Conservation (phyloP, 192 early-diverging fungal genomes). For the Jimgerdemannia lactiflua region DNA sequence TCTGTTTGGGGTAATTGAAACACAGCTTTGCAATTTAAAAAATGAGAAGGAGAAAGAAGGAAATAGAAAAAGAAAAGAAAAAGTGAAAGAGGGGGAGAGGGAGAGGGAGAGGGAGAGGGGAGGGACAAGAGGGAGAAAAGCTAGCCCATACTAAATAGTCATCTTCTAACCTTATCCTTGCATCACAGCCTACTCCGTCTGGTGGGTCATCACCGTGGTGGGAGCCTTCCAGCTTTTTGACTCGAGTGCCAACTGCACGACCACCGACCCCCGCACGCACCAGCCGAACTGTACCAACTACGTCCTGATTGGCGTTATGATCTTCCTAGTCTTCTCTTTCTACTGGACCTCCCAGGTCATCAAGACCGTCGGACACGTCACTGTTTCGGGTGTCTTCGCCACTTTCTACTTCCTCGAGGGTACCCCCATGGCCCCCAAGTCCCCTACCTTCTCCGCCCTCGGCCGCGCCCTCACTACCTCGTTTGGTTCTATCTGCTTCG, state of each 20-base stretch:
- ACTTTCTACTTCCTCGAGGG: conserved; percentile 73
- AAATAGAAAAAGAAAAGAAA: background rate
- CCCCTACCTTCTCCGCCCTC: conserved; percentile 49
- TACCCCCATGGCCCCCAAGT: conserved; percentile 13
- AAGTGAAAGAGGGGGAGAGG: background rate
- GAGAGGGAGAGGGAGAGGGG: no score
- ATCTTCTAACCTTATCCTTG: background rate
- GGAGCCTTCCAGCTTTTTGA: conserved; percentile 42
- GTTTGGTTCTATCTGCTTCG: conserved; percentile 84
- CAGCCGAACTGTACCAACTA: conserved; percentile 52
- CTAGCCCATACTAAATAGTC: no score
- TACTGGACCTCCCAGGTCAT: conserved; percentile 83
- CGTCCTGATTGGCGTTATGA: conserved; percentile 52
- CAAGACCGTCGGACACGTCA: conserved; percentile 70
- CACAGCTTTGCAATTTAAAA: no score
- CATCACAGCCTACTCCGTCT: conserved; percentile 50
- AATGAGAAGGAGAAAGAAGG: no score
- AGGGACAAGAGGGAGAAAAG: background rate
- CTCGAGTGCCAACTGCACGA: background rate
- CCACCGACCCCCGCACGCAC: conserved; percentile 30
- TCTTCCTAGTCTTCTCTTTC: conserved; percentile 62
- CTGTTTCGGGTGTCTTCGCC: conserved; percentile 75
- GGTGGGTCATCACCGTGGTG: conserved; percentile 71
- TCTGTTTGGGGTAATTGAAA: background rate
- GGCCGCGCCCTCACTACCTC: conserved; percentile 80